Base-by-base conservation (phyloP, 257 asterid genomes). In the Scutellaria galericulata region DNA sequence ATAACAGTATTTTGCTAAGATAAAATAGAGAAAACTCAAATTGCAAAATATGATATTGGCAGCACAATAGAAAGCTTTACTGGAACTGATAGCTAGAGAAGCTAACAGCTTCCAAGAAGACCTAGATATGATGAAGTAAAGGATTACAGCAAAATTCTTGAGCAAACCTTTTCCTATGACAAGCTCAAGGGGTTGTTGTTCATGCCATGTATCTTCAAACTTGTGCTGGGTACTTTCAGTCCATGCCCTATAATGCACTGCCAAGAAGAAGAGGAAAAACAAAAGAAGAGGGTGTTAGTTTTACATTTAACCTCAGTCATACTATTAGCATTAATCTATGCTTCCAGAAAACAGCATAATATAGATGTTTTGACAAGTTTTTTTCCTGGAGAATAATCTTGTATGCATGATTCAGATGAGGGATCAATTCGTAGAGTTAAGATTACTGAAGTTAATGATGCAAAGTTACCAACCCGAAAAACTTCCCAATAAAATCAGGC, bases 201-300 rank as follows among this genome's bases (percentile, higher is more conserved):
- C 99, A 56, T 81, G 92, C 98, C 99, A 91, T 66, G 99, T 91
- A 75, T 94, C 99, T 80, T 91, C 99, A 64, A 94, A 94, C 82
- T 91, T 89, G 92, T 91, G 97, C 41, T 76, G 85, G 66, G 97
- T 89, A 82, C 88, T 87, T 80, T 87, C 95, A 55, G 96, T 76
- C 99, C 99, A 94, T 75, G 98, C 99, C 86, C 85, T 86, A 78
- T 89, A 91, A 76, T 94, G 96, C 82, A 91, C 99, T 94, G 84
- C 58, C 74, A 60, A 52, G 63, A 74, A 52, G 63, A 8, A n/a
- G 31, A 37, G 42, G 5, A 46, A 1, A 20, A 8, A 53, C 24
- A 37, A 10, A 47, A 60, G 46, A 44, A 48, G 45, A 9, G 62
- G 20, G n/a, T n/a, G 63, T 70, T 40, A 74, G 59, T 41, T 71